Evolutionary conservation across 805 yeast genomes (phyloP).

Genomic region (Lipomyces kockii): DNA sequence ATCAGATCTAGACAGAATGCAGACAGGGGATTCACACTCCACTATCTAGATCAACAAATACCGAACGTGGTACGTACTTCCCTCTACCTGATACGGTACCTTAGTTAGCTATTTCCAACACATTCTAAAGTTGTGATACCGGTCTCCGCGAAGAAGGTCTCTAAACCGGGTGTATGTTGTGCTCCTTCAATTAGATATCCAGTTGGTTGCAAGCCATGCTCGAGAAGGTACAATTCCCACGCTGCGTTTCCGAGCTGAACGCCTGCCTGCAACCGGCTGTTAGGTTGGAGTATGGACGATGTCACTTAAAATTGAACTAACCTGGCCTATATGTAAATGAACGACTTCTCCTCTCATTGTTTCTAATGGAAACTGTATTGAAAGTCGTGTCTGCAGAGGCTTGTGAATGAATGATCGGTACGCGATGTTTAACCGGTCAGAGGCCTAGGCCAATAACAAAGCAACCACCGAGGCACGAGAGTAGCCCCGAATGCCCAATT

Average conservation of each 20-base stretch:
- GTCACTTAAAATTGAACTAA: not conserved
- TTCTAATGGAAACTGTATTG: not conserved
- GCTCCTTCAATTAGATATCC: conserved; percentile 65
- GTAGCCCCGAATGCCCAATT: no score
- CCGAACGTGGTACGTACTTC: conserved; percentile 96
- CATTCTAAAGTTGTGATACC: conserved; percentile 47
- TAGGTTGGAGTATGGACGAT: not conserved
- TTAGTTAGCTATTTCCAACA: not conserved
- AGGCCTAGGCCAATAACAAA: not conserved
- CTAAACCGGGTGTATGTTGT: conserved; percentile 81
- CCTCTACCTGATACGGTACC: conserved; percentile 56
- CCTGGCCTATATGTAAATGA: conserved; percentile 60
- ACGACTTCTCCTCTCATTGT: conserved; percentile 83
- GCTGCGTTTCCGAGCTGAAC: conserved; percentile 99
- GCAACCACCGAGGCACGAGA: not conserved
- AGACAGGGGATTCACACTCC: conserved; percentile 67
- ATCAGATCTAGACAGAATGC: not conserved
- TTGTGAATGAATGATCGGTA: not conserved
- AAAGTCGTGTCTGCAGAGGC: not conserved
- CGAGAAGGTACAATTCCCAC: conserved; percentile 96
- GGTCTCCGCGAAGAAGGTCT: conserved; percentile 95
- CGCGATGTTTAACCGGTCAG: not conserved
- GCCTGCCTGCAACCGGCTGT: conserved; percentile 64
- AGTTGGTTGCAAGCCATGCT: conserved; percentile 96
- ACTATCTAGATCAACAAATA: conserved; percentile 96